phyloP scores from a whole-genome alignment of 805 yeast species.

The Candida anglica region DNA sequence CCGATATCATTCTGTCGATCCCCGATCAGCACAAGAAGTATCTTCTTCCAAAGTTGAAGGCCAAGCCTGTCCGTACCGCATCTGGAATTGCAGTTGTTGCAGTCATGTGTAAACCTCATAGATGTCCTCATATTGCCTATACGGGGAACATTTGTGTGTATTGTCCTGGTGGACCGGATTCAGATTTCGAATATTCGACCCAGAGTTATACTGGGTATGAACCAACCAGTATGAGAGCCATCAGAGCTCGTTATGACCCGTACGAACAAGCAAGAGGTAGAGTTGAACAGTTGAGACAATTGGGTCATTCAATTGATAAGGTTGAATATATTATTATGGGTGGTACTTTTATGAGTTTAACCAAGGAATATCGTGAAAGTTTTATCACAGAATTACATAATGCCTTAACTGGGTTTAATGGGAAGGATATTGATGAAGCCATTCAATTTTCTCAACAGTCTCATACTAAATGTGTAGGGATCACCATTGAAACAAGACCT shows the following conservation, averaged over 20 bases:
- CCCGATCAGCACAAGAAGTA: constrained; percentile 95
- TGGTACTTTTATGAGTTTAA: constrained; percentile 96
- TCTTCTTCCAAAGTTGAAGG: constrained; percentile 86
- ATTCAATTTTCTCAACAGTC: constrained; percentile 89
- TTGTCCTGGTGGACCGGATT: constrained; percentile 99
- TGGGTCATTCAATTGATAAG: constrained; percentile 95
- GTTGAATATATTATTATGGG: constrained; percentile 99
- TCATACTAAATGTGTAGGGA: constrained; percentile 95
- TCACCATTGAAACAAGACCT: constrained; percentile 96
- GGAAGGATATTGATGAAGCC: constrained; percentile 85
- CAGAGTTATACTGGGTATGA: constrained; percentile 98
- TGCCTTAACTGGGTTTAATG: constrained; percentile 90
- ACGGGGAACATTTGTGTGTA: constrained; percentile 98
- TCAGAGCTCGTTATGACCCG: constrained; percentile 96
- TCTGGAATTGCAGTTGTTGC: constrained; percentile 99
- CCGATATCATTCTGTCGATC: constrained; percentile 91
- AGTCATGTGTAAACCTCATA: constrained; percentile 98
- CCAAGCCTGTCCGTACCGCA: constrained; percentile 98
- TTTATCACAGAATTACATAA: constrained; percentile 90
- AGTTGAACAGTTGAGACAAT: constrained; percentile 88
- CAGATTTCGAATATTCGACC: constrained; percentile 96
- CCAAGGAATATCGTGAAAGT: constrained; percentile 81
- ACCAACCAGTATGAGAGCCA: constrained; percentile 99
- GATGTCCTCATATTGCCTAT: constrained; percentile 98
- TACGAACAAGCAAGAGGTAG: constrained; percentile 98